Percentiles rank a stretch among this genome's conserved stretches.
Evolutionary conservation across 176 grass and related monocot genomes (phyloP).

Genomic region (Typha latifolia): DNA sequence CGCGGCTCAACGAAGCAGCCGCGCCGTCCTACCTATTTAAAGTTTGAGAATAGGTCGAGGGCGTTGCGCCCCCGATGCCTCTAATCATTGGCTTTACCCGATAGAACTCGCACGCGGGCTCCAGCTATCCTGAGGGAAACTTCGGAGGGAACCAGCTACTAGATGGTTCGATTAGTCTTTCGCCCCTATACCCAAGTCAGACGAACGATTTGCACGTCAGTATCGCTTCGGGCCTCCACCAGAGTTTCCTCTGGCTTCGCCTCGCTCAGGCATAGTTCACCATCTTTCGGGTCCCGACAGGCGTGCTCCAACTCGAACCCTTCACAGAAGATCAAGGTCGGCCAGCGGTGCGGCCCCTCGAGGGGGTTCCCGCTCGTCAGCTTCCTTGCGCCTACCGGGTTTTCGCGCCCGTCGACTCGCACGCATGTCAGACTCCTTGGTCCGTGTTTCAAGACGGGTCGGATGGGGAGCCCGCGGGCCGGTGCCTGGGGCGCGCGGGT

Average conservation of each 20-base stretch:
- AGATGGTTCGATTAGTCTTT: constrained; percentile 57
- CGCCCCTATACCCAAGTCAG: constrained; percentile 42
- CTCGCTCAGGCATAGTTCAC: too few species aligned
- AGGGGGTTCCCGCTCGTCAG: neutral
- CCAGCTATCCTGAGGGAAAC: constrained; percentile 47
- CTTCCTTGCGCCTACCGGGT: too few species aligned
- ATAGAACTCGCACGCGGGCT: neutral
- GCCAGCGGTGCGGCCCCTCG: neutral
- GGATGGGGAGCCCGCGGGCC: constrained; percentile 32
- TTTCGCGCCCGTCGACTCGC: constrained; percentile 24
- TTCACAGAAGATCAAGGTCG: constrained; percentile 53
- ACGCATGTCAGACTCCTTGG: constrained; percentile 41
- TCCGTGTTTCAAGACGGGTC: constrained; percentile 44
- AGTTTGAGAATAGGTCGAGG: constrained; percentile 89
- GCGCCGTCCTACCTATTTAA: constrained; percentile 71
- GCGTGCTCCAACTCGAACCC: constrained; percentile 64
- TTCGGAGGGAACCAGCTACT: constrained; percentile 47
- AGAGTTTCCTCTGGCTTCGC: constrained; percentile 38
- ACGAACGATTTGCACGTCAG: constrained; percentile 53
- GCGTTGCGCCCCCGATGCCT: constrained; percentile 63
- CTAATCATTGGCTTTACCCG: neutral
- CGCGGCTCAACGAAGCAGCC: constrained; percentile 37
- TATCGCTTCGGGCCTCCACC: constrained; percentile 45
- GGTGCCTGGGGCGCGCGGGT: neutral
- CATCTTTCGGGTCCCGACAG: neutral